These are phyloP conservation scores for Macadamia integrifolia DNA, from an alignment of 164 flowering plant species.

Conservation along the genomic window DNA sequence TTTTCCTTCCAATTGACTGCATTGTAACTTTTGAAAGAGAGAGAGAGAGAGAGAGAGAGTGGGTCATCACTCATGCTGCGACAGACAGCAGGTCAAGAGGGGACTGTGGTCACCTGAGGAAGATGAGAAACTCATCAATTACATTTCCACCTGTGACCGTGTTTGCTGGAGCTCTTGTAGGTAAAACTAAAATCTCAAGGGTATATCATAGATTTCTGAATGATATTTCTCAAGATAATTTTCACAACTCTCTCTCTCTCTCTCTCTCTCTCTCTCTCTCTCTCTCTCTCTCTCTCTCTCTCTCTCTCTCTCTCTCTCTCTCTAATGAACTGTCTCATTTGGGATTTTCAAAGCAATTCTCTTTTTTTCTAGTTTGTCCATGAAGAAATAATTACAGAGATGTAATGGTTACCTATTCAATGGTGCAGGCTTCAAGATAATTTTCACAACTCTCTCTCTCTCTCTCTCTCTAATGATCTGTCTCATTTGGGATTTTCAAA, in stretches of 20 bases:
- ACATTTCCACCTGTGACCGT: too few species aligned
- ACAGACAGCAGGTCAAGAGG: too few species aligned
- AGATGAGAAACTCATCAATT: too few species aligned
- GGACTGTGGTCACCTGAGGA: too few species aligned
- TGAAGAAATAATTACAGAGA: not conserved
- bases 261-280: not conserved
- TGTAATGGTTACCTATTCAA: not conserved
- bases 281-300: not conserved
- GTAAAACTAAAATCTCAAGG: too few species aligned
- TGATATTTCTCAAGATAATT: not conserved
- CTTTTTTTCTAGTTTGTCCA: not conserved
- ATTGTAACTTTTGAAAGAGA: too few species aligned
- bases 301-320: not conserved
- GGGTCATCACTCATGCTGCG: too few species aligned
- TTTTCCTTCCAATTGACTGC: not conserved
- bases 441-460: not conserved
- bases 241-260: not conserved
- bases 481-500: not conserved
- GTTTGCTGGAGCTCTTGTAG: too few species aligned
- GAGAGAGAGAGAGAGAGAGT: too few species aligned
- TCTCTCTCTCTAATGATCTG: not conserved
- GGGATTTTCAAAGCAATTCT: not conserved
- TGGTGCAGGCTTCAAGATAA: not conserved
- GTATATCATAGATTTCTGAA: too few species aligned
- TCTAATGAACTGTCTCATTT: not conserved